Evolutionary conservation across 2,329 filamentous ascomycete genomes (phyloP), one percentile per base, ranked within the genome.

Genomic region (Colletotrichum cereale): DNA sequence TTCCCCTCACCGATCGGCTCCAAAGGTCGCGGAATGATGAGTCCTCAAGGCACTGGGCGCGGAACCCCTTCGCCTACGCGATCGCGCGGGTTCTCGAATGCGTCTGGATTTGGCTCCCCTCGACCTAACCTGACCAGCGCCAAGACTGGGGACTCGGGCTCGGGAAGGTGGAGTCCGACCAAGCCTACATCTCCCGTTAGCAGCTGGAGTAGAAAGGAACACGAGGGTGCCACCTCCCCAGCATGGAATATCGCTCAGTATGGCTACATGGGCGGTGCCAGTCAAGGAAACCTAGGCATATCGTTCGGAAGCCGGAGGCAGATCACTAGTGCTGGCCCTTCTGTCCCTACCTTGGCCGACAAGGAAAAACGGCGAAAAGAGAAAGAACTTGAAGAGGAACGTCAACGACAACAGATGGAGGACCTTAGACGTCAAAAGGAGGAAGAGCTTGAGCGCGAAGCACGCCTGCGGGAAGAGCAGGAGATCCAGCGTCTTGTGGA

Each of bases 191-290:
- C 84, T 70, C 81, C 85, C 2, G 89, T 96, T 73, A 97, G 93
- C 79, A 97, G 91, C 82, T 98, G 96, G 96, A 97, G 93, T 81
- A 97, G 90, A 80, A 93, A 89, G 80, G 88, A 89, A 66, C 94
- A 98, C 75, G 93, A 98, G 80, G 89, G 89, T 21, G 88, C 87
- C 55, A 98, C 95, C 2, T 87, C 91, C 34, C 96, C 96, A 0
- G 96, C 96, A 1, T 99, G 96, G 96, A 99, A 98, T 79, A 98
- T 98, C 76, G 93, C 95, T 68, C 96, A 99, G 80, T 99, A 99
- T 79, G 95, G 96, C 10, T 99, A 98, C 82, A 96, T 98, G 92
- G 96, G 96, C 69, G 96, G 96, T 60, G 96, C 96, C 34, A 98
- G 94, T 78, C 96, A 99, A 80, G 96, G 94, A 3, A 98, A 97